phyloP scores from a whole-genome alignment of 192 early-diverging fungal genomes.

The Backusella psychrophila region DNA sequence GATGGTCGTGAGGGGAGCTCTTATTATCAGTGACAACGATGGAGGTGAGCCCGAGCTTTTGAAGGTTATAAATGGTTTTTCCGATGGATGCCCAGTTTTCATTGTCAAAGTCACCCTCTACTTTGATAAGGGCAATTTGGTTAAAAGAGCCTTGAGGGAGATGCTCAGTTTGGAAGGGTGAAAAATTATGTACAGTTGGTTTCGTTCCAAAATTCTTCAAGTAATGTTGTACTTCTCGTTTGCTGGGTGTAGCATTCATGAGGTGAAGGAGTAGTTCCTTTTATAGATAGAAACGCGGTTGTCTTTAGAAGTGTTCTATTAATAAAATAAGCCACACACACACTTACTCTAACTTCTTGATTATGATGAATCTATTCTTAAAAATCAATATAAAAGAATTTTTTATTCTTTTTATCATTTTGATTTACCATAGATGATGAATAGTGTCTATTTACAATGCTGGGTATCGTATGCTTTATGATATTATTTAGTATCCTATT shows the following conservation, averaged over 20 bases:
- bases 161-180: background rate
- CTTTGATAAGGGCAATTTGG: slow-evolving; percentile 60
- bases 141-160: slow-evolving; percentile 44
- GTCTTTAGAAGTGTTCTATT: background rate
- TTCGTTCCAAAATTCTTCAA: slow-evolving; percentile 48
- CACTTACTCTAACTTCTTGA: slow-evolving; percentile 1
- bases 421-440: background rate
- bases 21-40: slow-evolving; percentile 62
- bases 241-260: slow-evolving; percentile 56
- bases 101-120: slow-evolving; percentile 48
- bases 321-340: background rate
- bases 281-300: background rate
- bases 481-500: background rate
- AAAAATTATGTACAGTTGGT: background rate
- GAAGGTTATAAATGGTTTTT: slow-evolving; percentile 59
- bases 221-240: slow-evolving; percentile 61
- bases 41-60: slow-evolving; percentile 61
- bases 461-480: background rate
- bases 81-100: slow-evolving; percentile 42
- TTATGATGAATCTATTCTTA: background rate
- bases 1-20: background rate
- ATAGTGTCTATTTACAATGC: background rate
- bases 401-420: background rate
- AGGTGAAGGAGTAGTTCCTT: slow-evolving; percentile 63
- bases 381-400: background rate